Evolutionary conservation across 768 basidiomycete genomes (phyloP).

Genomic region (Gyrodon lividus): DNA sequence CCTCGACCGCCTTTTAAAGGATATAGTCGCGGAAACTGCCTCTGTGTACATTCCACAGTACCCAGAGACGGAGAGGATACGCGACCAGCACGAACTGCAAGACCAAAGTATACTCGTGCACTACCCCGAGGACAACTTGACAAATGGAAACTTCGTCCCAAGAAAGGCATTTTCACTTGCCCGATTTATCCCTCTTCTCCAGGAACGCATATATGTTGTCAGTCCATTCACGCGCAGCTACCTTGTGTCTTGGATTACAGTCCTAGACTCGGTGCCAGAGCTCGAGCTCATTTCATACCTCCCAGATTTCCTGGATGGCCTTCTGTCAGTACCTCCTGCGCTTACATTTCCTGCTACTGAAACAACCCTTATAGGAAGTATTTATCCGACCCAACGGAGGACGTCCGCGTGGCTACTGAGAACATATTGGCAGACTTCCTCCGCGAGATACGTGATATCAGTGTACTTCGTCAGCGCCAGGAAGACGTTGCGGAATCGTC

Average conservation of each 20-base stretch:
- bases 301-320: constrained; percentile 91
- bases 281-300: constrained; percentile 92
- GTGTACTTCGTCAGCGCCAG: constrained; percentile 63
- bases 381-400: constrained; percentile 91
- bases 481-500: constrained; percentile 49
- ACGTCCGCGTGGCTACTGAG: constrained; percentile 90
- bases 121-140: constrained; percentile 49
- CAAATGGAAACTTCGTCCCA: constrained; percentile 31
- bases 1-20: constrained; percentile 94
- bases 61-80: constrained; percentile 71
- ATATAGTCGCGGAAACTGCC: constrained; percentile 95
- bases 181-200: constrained; percentile 90
- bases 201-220: constrained; percentile 91
- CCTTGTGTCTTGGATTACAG: constrained; percentile 95
- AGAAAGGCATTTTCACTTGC: constrained; percentile 90
- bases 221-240: constrained; percentile 95
- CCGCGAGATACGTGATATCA: constrained; percentile 86
- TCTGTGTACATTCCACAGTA: constrained; percentile 91
- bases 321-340: constrained; percentile 59
- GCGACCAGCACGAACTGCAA: constrained; percentile 43
- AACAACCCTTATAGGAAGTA: constrained; percentile 63
- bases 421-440: constrained; percentile 87
- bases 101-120: constrained; percentile 61
- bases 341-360: constrained; percentile 5
- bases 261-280: constrained; percentile 95